Evolutionary conservation across 2,329 filamentous ascomycete species (phyloP), one percentile per base, ranked within the genome.

Genomic region (Zasmidium citrigriseum): DNA sequence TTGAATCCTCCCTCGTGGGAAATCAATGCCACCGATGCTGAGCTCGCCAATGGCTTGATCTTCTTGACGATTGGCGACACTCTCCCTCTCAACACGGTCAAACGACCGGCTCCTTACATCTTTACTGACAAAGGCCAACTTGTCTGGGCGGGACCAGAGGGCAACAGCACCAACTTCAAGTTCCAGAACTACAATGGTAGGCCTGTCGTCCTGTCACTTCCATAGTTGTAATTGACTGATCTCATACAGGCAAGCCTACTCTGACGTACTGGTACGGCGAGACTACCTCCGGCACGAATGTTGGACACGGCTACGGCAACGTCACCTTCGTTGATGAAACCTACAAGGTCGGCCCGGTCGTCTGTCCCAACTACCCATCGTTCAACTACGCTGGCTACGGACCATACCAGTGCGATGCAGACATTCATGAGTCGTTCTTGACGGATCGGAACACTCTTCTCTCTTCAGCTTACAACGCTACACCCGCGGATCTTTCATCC

Each of bases 401-500:
- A 7, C 59, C 52, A 10, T 61, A 60, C n/a, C 27, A 20, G 7
- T 64, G 65, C 23, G 57, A 58, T 52, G 60, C 73, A 34, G 72
- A 74, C 46, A 59, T 74, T n/a, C 73, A 76, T 57, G 73, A 76
- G 47, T 64, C 66, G 12, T 60, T 57, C 25, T 66, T 75, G 24
- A 73, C 73, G 1, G 54, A 64, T 14, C 55, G 67, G 10, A 59
- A 67, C 23, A 71, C 72, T 2, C 68, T 76, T 22, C 54, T 73
- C 4, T 64, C 70, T 4, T 70, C 67, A 2, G 64, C 62, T 1
- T 70, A 70, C 59, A 73, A 75, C 52, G 66, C 68, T 25, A 72
- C 70, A 1, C 60, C 50, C 24, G 55, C 60, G 7, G 68, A 76
- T 54, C 65, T 76, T 25, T 71, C 68, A 10, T 63, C 66, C 4